A percentile compares a stretch with the other conserved stretches of the same genome.
Conservation (phyloP, 805 yeast species). For the Monosporozyma unispora region DNA sequence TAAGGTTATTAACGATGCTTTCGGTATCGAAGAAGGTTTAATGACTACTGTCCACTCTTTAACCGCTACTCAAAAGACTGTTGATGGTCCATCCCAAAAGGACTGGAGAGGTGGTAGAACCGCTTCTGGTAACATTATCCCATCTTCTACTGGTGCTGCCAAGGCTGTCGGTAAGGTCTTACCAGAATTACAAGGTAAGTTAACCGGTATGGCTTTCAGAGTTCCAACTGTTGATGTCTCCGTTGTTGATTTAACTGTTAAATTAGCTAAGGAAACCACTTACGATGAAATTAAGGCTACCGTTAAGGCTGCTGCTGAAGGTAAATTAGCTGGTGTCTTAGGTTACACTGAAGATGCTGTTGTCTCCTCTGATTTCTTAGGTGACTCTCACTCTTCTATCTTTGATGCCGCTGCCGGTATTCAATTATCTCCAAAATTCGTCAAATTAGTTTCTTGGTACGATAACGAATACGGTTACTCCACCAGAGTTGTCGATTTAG, state of each 20-base stretch:
- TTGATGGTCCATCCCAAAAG: constrained; percentile 69
- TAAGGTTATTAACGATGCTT: constrained; percentile 53
- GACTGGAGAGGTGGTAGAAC: constrained; percentile 79
- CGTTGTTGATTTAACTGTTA: constrained; percentile 61
- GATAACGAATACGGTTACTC: constrained; percentile 71
- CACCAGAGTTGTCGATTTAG: constrained; percentile 65
- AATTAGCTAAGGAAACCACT: constrained; percentile 47
- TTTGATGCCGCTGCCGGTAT: constrained; percentile 64
- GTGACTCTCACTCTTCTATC: constrained; percentile 54
- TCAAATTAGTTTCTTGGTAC: constrained; percentile 63
- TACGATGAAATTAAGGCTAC: constrained; percentile 56
- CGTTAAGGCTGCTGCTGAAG: constrained; percentile 50
- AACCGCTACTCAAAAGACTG: constrained; percentile 66
- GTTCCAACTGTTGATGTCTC: constrained; percentile 67
- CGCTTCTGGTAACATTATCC: constrained; percentile 66
- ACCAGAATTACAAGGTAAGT: constrained; percentile 61
- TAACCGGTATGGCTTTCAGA: constrained; percentile 67
- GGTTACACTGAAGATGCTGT: constrained; percentile 66
- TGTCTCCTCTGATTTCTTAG: constrained; percentile 60
- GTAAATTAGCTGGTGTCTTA: constrained; percentile 50
- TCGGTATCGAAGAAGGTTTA: constrained; percentile 64
- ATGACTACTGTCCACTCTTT: constrained; percentile 68
- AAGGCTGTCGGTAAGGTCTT: constrained; percentile 69
- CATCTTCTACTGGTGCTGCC: constrained; percentile 71
- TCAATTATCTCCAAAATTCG: constrained; percentile 59